Percentiles rank a stretch among this genome's conserved stretches.
Conservation (phyloP, 768 basidiomycete species). For the Ephemerocybe angulata region DNA sequence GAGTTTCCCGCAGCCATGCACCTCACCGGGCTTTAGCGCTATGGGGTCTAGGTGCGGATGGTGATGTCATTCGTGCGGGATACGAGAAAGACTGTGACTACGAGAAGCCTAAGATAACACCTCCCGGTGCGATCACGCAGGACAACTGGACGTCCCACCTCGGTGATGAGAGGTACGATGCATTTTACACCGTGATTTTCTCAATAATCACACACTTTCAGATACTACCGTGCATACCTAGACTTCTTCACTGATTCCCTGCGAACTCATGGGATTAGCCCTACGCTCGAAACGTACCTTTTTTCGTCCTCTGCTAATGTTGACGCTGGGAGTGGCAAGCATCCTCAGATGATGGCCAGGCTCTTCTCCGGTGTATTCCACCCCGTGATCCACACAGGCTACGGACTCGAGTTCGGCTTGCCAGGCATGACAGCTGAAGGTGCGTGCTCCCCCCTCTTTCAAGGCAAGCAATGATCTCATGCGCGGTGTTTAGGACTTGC, state of each 20-base stretch:
- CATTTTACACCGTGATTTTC: neutral
- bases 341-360: slow-evolving; percentile 56
- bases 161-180: slow-evolving; percentile 48
- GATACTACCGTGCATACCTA: slow-evolving; percentile 59
- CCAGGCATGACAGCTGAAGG: slow-evolving; percentile 64
- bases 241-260: slow-evolving; percentile 48
- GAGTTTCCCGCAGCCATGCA: slow-evolving; percentile 41
- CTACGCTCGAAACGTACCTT: slow-evolving; percentile 56
- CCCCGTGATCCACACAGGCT: slow-evolving; percentile 61
- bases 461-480: neutral
- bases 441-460: slow-evolving; percentile 18
- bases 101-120: slow-evolving; percentile 35
- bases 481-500: slow-evolving; percentile 45
- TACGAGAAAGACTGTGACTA: slow-evolving; percentile 35
- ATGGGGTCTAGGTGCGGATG: slow-evolving; percentile 56
- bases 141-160: slow-evolving; percentile 54
- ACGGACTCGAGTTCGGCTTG: slow-evolving; percentile 58
- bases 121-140: slow-evolving; percentile 43
- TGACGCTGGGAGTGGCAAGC: slow-evolving; percentile 18
- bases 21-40: slow-evolving; percentile 56
- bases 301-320: slow-evolving; percentile 53
- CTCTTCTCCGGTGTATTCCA: slow-evolving; percentile 57
- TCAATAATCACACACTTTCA: slow-evolving; percentile 17
- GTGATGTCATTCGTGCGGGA: slow-evolving; percentile 31
- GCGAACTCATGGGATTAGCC: slow-evolving; percentile 39